Base-by-base conservation (phyloP, 108 stramenopile genomes). In the Nitzschia putrida region DNA sequence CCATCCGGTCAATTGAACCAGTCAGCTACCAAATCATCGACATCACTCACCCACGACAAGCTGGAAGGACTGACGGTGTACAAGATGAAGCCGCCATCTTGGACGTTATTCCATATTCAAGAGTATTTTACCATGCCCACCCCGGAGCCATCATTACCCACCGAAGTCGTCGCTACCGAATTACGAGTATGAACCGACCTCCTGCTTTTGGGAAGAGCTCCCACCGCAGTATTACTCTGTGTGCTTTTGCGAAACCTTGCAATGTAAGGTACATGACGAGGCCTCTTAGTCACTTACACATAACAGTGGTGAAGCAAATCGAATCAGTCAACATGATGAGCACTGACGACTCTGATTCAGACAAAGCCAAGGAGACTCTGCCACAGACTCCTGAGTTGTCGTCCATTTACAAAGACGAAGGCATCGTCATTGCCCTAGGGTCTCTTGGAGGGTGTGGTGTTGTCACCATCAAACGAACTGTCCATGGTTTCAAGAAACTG, bases 121-220 rank as follows among this genome's bases (percentile, higher is more conserved):
- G 87, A 20, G 83, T 93, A 12, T 90, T 94, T 56, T 96, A 89
- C 59, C 89, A 94, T 66, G 84, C 89, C 12, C 90, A 85, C 72
- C 92, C 89, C 13, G 95, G 95, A 0, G 93, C 95, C 10, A 80
- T 96, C 2, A 94, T 94, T 20, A 89, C 82, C 68, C 87, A 91
- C 76, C 70, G 91, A 20, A 88, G 88, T 9, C 61, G 69, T n/a
- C 74, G 76, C 42, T 96, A 87, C 74, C 84, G 81, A 55, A 88
- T 96, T 9, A 59, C 87, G 10, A 81, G 83, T 16, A 88, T 96
- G 88, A 84, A 88, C 14, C 69, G 76, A 16, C 92, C 89, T 12
- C 92, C 89, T 1, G 71, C 86, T 10, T 82, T 86, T 76, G 80
- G 78, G 39, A 70, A 74, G 2, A 69, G 64, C 3, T 78, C 79